Conservation (phyloP, 1,284 basidiomycete genomes). For the Ceratobasidium sp. region DNA sequence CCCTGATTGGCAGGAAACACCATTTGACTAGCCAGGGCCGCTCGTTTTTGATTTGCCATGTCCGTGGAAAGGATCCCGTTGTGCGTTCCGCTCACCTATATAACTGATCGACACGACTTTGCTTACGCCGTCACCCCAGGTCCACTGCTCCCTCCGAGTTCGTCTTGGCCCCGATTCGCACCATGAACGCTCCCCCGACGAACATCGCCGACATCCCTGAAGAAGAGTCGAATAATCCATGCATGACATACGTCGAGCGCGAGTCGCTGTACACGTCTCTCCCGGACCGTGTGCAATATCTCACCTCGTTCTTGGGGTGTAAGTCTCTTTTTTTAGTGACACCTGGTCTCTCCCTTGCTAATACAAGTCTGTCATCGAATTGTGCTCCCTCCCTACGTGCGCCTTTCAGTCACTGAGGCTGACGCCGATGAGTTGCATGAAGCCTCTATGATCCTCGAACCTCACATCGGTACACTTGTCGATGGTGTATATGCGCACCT, state of each 20-base stretch:
- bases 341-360: too few relatives aligned
- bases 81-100: neutral
- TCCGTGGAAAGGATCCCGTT: neutral
- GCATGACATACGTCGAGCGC: conserved; percentile 2
- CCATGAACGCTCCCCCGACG: neutral
- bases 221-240: neutral
- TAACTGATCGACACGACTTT: neutral
- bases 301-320: conserved; percentile 23
- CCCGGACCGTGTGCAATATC: conserved; percentile 25
- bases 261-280: conserved; percentile 32
- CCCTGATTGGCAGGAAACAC: neutral
- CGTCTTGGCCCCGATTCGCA: neutral
- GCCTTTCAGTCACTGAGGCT: conserved; percentile 16
- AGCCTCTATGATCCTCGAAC: conserved; percentile 30
- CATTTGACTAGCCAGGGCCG: neutral
- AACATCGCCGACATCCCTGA: neutral
- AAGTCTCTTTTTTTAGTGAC: neutral
- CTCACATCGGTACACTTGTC: conserved; percentile 21
- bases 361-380: too few relatives aligned
- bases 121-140: neutral
- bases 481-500: conserved; percentile 31
- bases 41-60: neutral
- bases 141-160: neutral
- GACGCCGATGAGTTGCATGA: conserved; percentile 31
- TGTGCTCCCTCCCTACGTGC: too few relatives aligned